Percentiles rank a stretch among this genome's conserved stretches.
Evolutionary conservation across 495 filamentous ascomycete genomes (phyloP).

Genomic region (Daldinia grandis): DNA sequence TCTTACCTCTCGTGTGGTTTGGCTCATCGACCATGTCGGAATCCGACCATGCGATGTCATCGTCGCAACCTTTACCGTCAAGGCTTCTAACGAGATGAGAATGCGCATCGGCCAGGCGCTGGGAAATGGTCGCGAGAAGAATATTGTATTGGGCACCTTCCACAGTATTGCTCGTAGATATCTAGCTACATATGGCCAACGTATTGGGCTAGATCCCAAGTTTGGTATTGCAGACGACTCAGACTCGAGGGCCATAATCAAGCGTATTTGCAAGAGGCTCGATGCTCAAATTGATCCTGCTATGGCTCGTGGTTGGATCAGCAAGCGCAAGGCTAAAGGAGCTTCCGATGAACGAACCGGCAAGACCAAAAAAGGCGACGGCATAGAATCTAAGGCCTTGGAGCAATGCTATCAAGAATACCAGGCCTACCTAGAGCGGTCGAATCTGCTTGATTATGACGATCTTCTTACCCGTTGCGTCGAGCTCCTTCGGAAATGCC

Average conservation of each 20-base stretch:
- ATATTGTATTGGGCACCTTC: conserved; percentile 91
- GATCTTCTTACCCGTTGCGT: conserved; percentile 88
- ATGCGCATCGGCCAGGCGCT: conserved; percentile 81
- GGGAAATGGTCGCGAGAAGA: conserved; percentile 77
- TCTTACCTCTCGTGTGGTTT: conserved; percentile 91
- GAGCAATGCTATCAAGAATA: conserved; percentile 81
- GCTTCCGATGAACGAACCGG: conserved; percentile 47
- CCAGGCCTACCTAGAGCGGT: conserved; percentile 72
- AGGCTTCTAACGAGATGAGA: conserved; percentile 96
- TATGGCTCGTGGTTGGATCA: conserved; percentile 77
- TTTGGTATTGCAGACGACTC: conserved; percentile 94
- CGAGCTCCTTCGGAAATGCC: conserved; percentile 78
- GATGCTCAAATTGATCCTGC: conserved; percentile 73
- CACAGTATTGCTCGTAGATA: conserved; percentile 93
- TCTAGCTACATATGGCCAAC: conserved; percentile 82
- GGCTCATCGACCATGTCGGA: conserved; percentile 81
- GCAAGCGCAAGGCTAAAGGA: conserved; percentile 82
- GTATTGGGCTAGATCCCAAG: conserved; percentile 80
- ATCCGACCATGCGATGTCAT: conserved; percentile 91
- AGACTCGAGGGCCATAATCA: conserved; percentile 79
- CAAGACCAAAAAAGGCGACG: conserved; percentile 55
- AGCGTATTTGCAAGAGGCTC: conserved; percentile 82
- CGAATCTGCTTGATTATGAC: conserved; percentile 94
- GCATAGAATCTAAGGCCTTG: conserved; percentile 75
- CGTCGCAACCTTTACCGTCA: conserved; percentile 97